Conservation (phyloP, 148 eudicot genomes). For the Beta vulgaris region DNA sequence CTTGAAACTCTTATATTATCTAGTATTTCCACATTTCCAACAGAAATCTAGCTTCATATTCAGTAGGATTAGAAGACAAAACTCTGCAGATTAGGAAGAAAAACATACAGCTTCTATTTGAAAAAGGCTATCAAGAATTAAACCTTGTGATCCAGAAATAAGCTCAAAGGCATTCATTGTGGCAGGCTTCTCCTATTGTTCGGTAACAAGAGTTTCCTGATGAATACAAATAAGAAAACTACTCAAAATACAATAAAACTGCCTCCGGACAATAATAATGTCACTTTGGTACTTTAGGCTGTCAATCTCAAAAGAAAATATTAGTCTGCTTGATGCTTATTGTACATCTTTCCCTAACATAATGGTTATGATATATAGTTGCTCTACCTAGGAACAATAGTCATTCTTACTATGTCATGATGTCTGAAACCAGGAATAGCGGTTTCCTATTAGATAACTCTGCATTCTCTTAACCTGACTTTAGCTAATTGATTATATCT, state of each 20-base stretch:
- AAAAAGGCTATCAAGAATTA: conserved; percentile 73
- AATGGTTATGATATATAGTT: neutral
- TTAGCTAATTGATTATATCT: no score
- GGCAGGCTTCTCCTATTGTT: conserved; percentile 79
- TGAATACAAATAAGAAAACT: conserved; percentile 7
- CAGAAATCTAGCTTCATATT: no score
- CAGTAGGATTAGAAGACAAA: neutral
- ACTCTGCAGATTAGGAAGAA: conserved; percentile 5
- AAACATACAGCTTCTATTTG: conserved; percentile 54
- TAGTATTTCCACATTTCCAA: neutral
- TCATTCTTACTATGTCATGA: no score
- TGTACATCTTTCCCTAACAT: neutral
- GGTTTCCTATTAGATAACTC: no score
- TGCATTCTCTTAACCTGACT: no score
- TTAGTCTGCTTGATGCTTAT: neutral
- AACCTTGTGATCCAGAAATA: conserved; percentile 73
- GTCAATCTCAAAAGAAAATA: neutral
- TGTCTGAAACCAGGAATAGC: no score
- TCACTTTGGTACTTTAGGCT: neutral
- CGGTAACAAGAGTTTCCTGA: conserved; percentile 78
- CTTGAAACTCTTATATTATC: neutral
- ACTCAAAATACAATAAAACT: neutral
- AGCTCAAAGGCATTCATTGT: conserved; percentile 96
- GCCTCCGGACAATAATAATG: neutral
- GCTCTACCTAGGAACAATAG: neutral